Evolutionary conservation across 2,329 filamentous ascomycete species (phyloP).

Genomic region (Alternaria sp.): DNA sequence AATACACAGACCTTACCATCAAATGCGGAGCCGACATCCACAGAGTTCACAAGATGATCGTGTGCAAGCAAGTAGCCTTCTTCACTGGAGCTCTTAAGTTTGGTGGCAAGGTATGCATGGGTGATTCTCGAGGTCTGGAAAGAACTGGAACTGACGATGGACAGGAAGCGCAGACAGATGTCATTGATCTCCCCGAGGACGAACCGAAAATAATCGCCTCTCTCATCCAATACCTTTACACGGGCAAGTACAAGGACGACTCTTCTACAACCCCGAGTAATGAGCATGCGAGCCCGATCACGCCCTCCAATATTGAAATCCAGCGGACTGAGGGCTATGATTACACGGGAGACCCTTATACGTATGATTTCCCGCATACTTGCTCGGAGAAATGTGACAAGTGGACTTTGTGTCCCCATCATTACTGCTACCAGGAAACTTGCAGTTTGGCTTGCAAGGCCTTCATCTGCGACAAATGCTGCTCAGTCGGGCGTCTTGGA

Average conservation of each 20-base stretch:
- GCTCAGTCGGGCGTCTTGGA: background rate
- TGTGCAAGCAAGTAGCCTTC: slow-evolving; percentile 14
- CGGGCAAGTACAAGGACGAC: background rate
- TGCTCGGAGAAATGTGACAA: too few species aligned
- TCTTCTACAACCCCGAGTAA: too few species aligned
- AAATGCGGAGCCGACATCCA: slow-evolving; percentile 10
- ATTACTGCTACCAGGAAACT: fast-evolving
- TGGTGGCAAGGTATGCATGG: slow-evolving; percentile 8
- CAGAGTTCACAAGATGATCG: slow-evolving; percentile 19
- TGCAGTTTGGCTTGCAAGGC: background rate
- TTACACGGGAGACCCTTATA: too few species aligned
- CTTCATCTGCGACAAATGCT: background rate
- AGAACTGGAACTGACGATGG: background rate
- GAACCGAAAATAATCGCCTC: background rate
- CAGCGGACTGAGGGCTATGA: too few species aligned
- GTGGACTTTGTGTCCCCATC: background rate
- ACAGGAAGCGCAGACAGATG: background rate
- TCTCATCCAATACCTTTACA: background rate
- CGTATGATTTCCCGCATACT: too few species aligned
- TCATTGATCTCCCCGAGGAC: background rate
- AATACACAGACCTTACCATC: slow-evolving; percentile 12
- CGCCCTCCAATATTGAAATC: too few species aligned
- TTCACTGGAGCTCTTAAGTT: slow-evolving; percentile 15
- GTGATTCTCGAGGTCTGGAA: too few species aligned
- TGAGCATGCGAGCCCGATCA: background rate